These are phyloP conservation scores for Fusarium nurragi DNA, from an alignment of 2,329 filamentous ascomycete species.

Conservation along the genomic window DNA sequence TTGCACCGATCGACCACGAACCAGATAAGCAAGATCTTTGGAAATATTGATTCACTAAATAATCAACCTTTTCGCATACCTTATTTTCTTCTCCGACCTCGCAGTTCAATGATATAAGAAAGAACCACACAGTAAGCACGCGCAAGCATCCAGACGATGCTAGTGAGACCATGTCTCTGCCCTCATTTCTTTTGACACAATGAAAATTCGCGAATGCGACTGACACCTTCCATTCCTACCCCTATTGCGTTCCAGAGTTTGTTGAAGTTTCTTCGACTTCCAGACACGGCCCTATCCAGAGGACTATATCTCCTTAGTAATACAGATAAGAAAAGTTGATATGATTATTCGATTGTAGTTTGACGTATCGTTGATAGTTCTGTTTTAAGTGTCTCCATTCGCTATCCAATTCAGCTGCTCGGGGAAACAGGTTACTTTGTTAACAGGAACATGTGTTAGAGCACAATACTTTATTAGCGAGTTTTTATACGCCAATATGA, in stretches of 20 bases:
- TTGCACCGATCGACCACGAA: neutral
- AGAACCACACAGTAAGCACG: conserved; percentile 10
- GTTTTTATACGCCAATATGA: neutral
- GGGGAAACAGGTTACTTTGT: neutral
- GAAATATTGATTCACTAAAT: conserved; percentile 13
- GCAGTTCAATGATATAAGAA: conserved; percentile 29
- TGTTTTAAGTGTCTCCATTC: neutral
- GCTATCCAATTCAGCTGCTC: neutral
- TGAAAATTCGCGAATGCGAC: conserved; percentile 30
- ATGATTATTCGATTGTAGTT: conserved; percentile 18
- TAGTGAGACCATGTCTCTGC: neutral
- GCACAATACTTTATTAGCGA: neutral
- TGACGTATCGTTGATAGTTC: conserved; percentile 1
- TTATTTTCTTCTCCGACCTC: conserved; percentile 15
- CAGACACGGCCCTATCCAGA: conserved; percentile 18
- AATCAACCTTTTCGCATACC: conserved; percentile 5
- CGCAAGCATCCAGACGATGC: neutral
- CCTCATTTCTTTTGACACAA: conserved; percentile 33
- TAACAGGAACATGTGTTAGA: neutral
- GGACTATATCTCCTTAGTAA: conserved; percentile 32
- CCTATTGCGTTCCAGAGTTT: neutral
- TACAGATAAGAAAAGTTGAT: conserved; percentile 38
- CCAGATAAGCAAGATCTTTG: neutral
- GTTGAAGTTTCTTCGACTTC: neutral
- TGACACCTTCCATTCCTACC: conserved; percentile 1